Conservation (phyloP, 176 grass and related monocot species). For the Calamus simplicifolius region DNA sequence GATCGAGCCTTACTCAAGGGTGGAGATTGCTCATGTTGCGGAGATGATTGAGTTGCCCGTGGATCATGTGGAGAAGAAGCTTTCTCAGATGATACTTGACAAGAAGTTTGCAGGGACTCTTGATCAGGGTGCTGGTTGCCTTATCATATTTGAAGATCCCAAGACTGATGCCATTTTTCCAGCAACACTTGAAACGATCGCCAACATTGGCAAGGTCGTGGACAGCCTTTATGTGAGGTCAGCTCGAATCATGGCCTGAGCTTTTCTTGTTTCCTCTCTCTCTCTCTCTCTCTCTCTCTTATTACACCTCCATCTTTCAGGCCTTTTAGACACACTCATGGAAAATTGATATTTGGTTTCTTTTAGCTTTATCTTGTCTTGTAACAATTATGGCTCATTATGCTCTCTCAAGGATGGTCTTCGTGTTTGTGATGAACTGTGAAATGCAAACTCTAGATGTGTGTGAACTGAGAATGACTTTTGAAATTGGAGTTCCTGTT, state of each 20-base stretch:
- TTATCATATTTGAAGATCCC: constrained; percentile 70
- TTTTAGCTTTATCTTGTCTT: no score
- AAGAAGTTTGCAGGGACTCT: constrained; percentile 79
- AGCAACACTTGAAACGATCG: constrained; percentile 62
- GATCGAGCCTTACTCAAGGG: constrained; percentile 69
- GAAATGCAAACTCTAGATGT: no score
- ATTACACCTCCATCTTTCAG: no score
- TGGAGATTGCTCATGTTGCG: constrained; percentile 68
- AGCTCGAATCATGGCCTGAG: constrained; percentile 71
- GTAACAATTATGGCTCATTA: no score
- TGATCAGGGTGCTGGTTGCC: constrained; percentile 74
- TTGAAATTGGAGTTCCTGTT: no score
- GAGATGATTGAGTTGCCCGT: constrained; percentile 71
- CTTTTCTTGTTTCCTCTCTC: neutral
- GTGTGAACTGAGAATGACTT: no score
- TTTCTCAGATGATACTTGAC: constrained; percentile 83
- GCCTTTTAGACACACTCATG: no score
- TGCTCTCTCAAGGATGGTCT: no score
- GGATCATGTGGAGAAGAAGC: constrained; percentile 71
- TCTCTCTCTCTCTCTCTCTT: no score
- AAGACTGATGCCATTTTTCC: constrained; percentile 79
- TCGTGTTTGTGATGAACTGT: no score
- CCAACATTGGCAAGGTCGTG: constrained; percentile 69
- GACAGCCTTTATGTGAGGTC: constrained; percentile 79
- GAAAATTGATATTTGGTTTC: no score